These are phyloP conservation scores for Diaporthe sp. DNA, from an alignment of 2,329 filamentous ascomycete genomes.

Conservation along the genomic window DNA sequence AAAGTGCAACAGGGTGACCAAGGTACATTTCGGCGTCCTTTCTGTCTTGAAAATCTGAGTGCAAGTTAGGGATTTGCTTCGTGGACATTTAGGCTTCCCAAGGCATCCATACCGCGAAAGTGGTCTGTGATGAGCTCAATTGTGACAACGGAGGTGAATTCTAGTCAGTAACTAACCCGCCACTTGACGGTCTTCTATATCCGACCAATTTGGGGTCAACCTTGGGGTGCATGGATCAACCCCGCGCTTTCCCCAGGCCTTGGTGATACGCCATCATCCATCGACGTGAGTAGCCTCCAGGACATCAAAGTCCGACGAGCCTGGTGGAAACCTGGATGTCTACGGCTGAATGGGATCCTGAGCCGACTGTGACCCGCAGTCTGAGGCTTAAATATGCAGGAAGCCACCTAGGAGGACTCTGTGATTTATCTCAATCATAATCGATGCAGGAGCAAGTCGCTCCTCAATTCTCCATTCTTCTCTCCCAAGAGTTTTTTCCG, in stretches of 20 bases:
- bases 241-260: neutral
- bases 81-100: neutral
- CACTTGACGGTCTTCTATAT: neutral
- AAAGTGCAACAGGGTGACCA: neutral
- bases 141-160: neutral
- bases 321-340: neutral
- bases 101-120: neutral
- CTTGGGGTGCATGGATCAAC: neutral
- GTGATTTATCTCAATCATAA: too few species aligned
- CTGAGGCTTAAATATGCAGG: neutral
- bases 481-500: neutral
- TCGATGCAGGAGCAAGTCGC: too few species aligned
- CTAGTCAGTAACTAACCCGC: neutral
- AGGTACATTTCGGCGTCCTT: too few species aligned
- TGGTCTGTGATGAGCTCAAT: neutral
- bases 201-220: neutral
- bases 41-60: neutral
- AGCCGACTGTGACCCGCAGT: neutral
- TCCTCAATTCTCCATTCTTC: neutral
- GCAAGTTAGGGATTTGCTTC: neutral
- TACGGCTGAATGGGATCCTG: neutral
- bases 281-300: neutral
- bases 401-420: neutral
- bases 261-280: neutral
- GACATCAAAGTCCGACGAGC: constrained; percentile 2